Base-by-base conservation (phyloP, 768 basidiomycete species). In the Lactifluus volemus region DNA sequence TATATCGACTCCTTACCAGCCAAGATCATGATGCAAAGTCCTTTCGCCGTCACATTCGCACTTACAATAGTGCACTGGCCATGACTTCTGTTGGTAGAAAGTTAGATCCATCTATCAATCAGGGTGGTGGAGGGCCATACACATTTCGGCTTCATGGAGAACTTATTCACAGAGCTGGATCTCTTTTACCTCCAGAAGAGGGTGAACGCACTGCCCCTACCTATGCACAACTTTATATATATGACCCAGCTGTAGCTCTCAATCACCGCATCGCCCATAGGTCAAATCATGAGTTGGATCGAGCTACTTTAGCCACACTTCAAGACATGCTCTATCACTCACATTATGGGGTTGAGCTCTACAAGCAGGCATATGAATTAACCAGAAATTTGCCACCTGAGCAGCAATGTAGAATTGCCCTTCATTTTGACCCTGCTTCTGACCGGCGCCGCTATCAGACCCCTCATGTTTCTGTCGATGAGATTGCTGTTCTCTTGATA, bases 71-170 rank as follows among this genome's bases (percentile, higher is more conserved):
- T 69, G 67, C 84, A 84, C 3, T 65, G 53, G 0, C 67, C 68
- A 9, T 60, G 69, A 19, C 71, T 65, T 49, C 73, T 64, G 3
- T 78, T 70, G 2, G 81, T 75, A 64, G 84, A 84, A 58, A 77
- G 78, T 60, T 80, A 80, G 45, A 84, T 70, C 65, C 84, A 82
- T 47, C 45, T 9, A 6, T 53, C 21, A 41, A 25, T 2, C 9
- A 29, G 5, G 45, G 55, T 1, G 55, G 55, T 15, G 7, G 14
- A 15, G 55, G 45, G 1, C 55, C 55, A 10, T 48, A 38, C n/a
- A 17, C 21, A 0, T 55, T 51, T 9, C 50, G 30, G 41, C 29
- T 51, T 3, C 57, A 58, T 34, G 41, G 57, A 3, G 41, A 50
- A 14, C 57, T 58, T 3, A 58, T 34, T 10, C 57, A 58, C 7